Conservation (phyloP, 345 rosid genomes). For the Theobroma cacao region DNA sequence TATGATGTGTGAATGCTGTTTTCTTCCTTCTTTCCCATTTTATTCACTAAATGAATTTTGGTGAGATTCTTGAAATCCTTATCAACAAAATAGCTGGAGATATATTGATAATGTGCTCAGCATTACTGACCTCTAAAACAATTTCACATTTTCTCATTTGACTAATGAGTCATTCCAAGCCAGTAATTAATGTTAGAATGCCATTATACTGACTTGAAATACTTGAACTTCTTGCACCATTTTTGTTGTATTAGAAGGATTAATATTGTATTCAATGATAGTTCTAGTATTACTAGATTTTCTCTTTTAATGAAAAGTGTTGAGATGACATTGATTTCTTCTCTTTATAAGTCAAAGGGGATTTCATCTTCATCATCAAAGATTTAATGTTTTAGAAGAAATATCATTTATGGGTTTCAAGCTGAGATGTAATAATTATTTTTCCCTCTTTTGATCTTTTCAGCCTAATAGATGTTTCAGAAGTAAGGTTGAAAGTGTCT, state of each 20-base stretch:
- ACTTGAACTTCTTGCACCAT: neutral
- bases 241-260: neutral
- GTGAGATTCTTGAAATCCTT: neutral
- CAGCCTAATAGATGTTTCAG: conserved; percentile 96
- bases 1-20: neutral
- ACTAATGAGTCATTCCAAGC: neutral
- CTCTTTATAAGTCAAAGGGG: neutral
- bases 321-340: neutral
- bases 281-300: neutral
- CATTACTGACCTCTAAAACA: neutral
- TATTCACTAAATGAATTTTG: neutral
- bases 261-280: neutral
- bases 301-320: neutral
- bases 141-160: neutral
- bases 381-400: neutral
- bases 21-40: no score
- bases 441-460: conserved; percentile 25
- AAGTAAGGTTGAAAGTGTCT: conserved; percentile 80
- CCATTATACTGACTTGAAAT: neutral
- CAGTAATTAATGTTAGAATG: neutral
- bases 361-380: conserved; percentile 11
- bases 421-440: neutral
- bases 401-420: neutral
- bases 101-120: neutral
- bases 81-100: neutral